Conservation (phyloP, 805 yeast species). For the Sungouiella thailandica region DNA sequence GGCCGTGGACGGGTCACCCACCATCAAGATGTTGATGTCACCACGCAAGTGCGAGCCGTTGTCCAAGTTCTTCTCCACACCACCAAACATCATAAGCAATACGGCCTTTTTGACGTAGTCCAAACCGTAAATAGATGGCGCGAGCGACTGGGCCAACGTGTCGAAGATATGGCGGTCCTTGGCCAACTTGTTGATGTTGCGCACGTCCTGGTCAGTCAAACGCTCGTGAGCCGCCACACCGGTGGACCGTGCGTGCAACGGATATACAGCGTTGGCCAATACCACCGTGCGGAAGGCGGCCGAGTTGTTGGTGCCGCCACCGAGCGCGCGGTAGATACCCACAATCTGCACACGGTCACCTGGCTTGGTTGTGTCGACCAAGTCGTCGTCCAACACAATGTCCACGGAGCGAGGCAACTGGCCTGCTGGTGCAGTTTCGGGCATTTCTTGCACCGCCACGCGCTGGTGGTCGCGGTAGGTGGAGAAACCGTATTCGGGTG, state of each 20-base stretch:
- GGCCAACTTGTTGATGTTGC: constrained; percentile 77
- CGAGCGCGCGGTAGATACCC: constrained; percentile 89
- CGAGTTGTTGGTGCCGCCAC: constrained; percentile 57
- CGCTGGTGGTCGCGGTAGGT: constrained; percentile 94
- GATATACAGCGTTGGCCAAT: constrained; percentile 83
- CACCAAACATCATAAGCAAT: constrained; percentile 85
- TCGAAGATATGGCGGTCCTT: constrained; percentile 71
- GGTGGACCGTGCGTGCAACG: constrained; percentile 81
- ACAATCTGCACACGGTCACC: constrained; percentile 94
- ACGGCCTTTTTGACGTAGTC: constrained; percentile 89
- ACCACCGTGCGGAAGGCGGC: constrained; percentile 79
- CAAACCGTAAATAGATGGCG: constrained; percentile 94
- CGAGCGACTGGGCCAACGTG: constrained; percentile 75
- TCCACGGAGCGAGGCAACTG: constrained; percentile 93
- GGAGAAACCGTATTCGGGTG: constrained; percentile 88
- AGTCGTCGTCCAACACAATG: constrained; percentile 88
- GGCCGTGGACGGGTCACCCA: constrained; percentile 98
- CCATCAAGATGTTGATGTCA: constrained; percentile 93
- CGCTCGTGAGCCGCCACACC: constrained; percentile 69
- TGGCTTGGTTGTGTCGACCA: constrained; percentile 88
- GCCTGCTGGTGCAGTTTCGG: constrained; percentile 97
- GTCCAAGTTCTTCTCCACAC: constrained; percentile 86
- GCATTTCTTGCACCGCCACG: constrained; percentile 93
- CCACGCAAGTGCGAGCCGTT: constrained; percentile 98
- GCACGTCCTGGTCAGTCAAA: constrained; percentile 75